Conservation (phyloP, 1,139 yeast species). For the Protomyces lactucae-debilis region DNA sequence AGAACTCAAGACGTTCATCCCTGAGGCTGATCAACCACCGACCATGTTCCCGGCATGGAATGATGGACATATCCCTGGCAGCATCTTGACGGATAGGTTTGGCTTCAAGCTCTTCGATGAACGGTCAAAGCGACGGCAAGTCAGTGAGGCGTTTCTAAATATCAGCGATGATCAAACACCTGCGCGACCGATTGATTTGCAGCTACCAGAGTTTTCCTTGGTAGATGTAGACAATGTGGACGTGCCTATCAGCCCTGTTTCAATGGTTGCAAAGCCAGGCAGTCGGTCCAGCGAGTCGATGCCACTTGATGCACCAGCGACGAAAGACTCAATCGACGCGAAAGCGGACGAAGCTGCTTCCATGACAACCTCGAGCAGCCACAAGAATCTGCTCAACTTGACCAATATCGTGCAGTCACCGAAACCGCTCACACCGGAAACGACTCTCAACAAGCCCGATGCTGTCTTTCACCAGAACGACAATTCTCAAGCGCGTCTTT, state of each 20-base stretch:
- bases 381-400: background rate
- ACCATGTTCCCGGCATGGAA: slow-evolving; percentile 38
- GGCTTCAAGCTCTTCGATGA: slow-evolving; percentile 46
- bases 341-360: background rate
- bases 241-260: background rate
- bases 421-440: slow-evolving; percentile 13
- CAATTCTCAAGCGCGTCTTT: slow-evolving; percentile 16
- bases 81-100: slow-evolving; percentile 45
- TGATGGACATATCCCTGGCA: slow-evolving; percentile 34
- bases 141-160: background rate
- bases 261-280: background rate
- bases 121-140: slow-evolving; percentile 5
- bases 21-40: slow-evolving; percentile 41
- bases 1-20: slow-evolving; percentile 47
- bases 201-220: background rate
- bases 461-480: slow-evolving; percentile 14
- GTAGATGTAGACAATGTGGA: background rate
- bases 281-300: background rate
- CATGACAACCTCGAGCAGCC: background rate
- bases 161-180: background rate
- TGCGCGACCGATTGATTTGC: background rate
- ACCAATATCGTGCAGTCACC: background rate
- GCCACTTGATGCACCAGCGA: background rate
- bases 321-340: background rate
- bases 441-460: slow-evolving; percentile 6